phyloP scores from a whole-genome alignment of 2,329 filamentous ascomycete genomes.

The Chrysoporthe puriensis region DNA sequence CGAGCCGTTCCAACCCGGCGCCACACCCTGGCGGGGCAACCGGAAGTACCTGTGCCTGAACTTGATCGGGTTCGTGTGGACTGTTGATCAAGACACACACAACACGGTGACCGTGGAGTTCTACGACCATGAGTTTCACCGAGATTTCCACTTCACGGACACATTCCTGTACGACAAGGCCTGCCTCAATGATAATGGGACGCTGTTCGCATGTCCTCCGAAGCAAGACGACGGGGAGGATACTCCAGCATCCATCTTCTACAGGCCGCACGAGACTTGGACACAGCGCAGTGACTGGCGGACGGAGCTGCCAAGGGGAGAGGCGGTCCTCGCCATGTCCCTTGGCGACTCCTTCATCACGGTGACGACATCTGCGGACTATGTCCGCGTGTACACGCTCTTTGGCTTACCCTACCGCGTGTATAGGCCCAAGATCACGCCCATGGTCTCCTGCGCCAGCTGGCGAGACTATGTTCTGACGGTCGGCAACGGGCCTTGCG shows the following conservation, averaged over 20 bases:
- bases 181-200: slow-evolving; percentile 82
- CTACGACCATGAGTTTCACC: slow-evolving; percentile 88
- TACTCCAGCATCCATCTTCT: slow-evolving; percentile 81
- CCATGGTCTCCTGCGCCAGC: slow-evolving; percentile 89
- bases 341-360: slow-evolving; percentile 90
- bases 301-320: slow-evolving; percentile 83
- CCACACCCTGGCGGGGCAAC: slow-evolving; percentile 94
- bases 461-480: slow-evolving; percentile 97
- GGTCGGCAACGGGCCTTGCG: slow-evolving; percentile 87
- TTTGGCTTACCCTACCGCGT: slow-evolving; percentile 89
- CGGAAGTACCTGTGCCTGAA: slow-evolving; percentile 93
- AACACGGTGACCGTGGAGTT: slow-evolving; percentile 97
- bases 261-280: slow-evolving; percentile 96
- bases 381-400: slow-evolving; percentile 89
- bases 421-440: slow-evolving; percentile 87
- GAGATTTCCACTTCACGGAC: slow-evolving; percentile 97
- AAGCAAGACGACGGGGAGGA: slow-evolving; percentile 59
- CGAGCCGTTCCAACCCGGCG: slow-evolving; percentile 87
- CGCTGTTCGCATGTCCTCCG: slow-evolving; percentile 82
- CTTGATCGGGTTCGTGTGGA: slow-evolving; percentile 93
- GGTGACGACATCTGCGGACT: slow-evolving; percentile 83
- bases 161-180: slow-evolving; percentile 96
- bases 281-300: slow-evolving; percentile 89
- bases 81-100: slow-evolving; percentile 90
- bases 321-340: slow-evolving; percentile 84